Evolutionary conservation across 768 basidiomycete genomes (phyloP).

Genomic region (Holtermanniella nyarrowii): DNA sequence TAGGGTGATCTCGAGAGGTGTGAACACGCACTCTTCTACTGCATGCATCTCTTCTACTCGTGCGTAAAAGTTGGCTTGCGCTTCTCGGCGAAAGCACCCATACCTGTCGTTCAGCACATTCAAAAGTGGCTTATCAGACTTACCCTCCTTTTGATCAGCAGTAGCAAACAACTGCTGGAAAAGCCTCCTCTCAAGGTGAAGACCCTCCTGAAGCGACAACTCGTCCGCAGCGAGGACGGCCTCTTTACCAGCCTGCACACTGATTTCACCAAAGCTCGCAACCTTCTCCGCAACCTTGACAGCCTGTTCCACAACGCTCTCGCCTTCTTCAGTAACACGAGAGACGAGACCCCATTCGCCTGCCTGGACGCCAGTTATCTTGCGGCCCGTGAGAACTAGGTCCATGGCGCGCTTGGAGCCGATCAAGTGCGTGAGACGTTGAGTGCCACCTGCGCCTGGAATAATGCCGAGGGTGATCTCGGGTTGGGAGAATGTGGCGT

Average conservation of each 20-base stretch:
- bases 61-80: constrained; percentile 75
- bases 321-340: constrained; percentile 63
- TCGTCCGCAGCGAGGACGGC: constrained; percentile 88
- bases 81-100: constrained; percentile 91
- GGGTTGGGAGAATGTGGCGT: constrained; percentile 87
- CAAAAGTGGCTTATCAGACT: constrained; percentile 28
- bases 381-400: constrained; percentile 76
- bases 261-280: constrained; percentile 68
- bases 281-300: constrained; percentile 67
- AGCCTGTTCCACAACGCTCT: constrained; percentile 76
- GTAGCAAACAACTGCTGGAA: constrained; percentile 92
- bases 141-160: constrained; percentile 88
- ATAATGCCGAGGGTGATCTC: constrained; percentile 94
- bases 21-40: too few relatives aligned
- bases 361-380: constrained; percentile 69
- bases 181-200: constrained; percentile 74
- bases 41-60: too few relatives aligned
- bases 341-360: constrained; percentile 79
- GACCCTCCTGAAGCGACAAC: constrained; percentile 64
- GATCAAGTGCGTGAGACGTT: constrained; percentile 71
- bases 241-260: constrained; percentile 80
- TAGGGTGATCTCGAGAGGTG: too few relatives aligned
- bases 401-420: constrained; percentile 96
- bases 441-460: constrained; percentile 88
- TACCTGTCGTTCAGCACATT: constrained; percentile 50